Base-by-base conservation (phyloP, 2,329 filamentous ascomycete species). In the Diplodia corticola region DNA sequence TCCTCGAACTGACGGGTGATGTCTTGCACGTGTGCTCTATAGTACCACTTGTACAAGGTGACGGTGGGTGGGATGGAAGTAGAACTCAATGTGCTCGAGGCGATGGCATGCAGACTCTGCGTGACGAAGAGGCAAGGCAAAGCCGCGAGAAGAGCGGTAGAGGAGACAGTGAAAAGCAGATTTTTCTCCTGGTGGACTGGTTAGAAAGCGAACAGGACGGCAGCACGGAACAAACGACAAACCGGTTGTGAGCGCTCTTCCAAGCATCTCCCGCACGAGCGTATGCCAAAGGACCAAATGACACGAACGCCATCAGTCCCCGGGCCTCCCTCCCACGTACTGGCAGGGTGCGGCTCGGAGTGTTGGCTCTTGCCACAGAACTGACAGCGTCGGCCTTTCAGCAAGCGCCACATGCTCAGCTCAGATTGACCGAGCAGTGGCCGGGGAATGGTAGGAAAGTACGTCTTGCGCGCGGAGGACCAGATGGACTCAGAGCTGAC, bases 401-500 rank as follows among this genome's bases (percentile, higher is more conserved):
- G 82, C 60, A 95, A 80, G 72, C 85, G 86, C 86, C 91, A 92
- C 90, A 93, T 93, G 49, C 89, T 85, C 69, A 91, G 80, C 76
- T 95, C 91, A 49, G 86, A 85, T 73, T 84, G 85, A 67, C 83
- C 84, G 63, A 81, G 79, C 59, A 94, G 81, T 30, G 91, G 91
- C 65, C 83, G 83, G 54, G 91, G 91, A 80, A 93, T 86, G 70
- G 84, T 84, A 28, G 86, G 86, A 79, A 86, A 86, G 75, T 86
- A 88, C 22, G 80, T 78, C 71, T 87, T 87, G 73, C 91, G 86
- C 71, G 91, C 90, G 70, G 83, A 80, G 74, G 85, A 85, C 91
- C 91, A 94, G 71, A 94, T 87, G 55, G 80, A 78, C 73, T 92
- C 86, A 71, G 89, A 86, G 73, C 85, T 84, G 71, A 84, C 72